phyloP scores from a whole-genome alignment of 2,329 filamentous ascomycete species.

The Paecilomyces dactylethromorphus region DNA sequence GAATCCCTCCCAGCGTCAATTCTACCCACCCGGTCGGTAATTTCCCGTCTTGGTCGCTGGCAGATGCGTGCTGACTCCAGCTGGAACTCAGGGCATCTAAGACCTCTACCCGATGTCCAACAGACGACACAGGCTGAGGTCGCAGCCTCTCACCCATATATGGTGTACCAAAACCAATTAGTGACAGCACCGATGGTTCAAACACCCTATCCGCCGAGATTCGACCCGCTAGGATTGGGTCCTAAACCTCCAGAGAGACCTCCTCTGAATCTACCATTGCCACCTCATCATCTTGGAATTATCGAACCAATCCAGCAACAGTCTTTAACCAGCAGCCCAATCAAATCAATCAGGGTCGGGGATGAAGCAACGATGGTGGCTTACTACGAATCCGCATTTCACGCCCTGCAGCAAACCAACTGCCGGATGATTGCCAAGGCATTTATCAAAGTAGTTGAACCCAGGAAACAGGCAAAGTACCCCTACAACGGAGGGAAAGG shows the following conservation, averaged over 20 bases:
- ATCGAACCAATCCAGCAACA: neutral
- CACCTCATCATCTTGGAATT: neutral
- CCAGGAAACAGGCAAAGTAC: slow-evolving; percentile 29
- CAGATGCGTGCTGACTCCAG: neutral
- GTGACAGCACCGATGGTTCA: neutral
- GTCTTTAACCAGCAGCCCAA: neutral
- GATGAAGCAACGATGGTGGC: neutral
- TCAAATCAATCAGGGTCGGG: neutral
- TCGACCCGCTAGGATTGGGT: neutral
- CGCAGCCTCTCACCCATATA: neutral
- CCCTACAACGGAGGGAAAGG: slow-evolving; percentile 29
- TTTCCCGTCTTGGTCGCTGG: neutral
- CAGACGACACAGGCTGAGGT: neutral
- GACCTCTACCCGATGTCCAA: neutral
- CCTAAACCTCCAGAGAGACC: neutral
- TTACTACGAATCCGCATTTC: slow-evolving; percentile 28
- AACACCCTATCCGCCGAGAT: neutral
- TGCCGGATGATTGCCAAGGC: slow-evolving; percentile 29
- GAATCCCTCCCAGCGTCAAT: neutral
- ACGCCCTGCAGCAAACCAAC: slow-evolving; percentile 29
- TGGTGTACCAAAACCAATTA: neutral
- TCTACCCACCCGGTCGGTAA: neutral
- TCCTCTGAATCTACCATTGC: neutral
- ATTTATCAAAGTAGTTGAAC: slow-evolving; percentile 30
- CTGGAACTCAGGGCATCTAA: neutral